phyloP scores from a whole-genome alignment of 345 rosid species.

The Citrus reticulata region DNA sequence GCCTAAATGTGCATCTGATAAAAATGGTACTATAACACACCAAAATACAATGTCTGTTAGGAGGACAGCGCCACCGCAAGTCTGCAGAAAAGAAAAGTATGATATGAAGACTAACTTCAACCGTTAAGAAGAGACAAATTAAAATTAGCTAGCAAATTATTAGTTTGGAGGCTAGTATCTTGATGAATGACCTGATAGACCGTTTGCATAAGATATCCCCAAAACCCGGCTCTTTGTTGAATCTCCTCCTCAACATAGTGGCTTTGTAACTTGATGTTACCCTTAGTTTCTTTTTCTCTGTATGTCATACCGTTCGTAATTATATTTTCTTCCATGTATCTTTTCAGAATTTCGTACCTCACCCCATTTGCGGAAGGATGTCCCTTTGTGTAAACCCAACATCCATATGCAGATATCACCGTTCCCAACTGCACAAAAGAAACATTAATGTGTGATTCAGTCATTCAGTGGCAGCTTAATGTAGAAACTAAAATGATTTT shows the following conservation, averaged over 20 bases:
- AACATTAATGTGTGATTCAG: not conserved
- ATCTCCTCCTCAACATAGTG: constrained; percentile 36
- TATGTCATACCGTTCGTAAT: not conserved
- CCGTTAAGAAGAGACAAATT: not conserved
- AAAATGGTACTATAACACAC: constrained; percentile 66
- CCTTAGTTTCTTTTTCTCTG: constrained; percentile 18
- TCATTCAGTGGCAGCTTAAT: not conserved
- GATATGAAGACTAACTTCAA: not conserved
- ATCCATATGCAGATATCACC: constrained; percentile 65
- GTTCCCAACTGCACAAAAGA: constrained; percentile 53
- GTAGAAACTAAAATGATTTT: not conserved
- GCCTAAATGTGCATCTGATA: constrained; percentile 54
- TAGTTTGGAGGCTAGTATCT: too few relatives aligned
- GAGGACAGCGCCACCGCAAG: constrained; percentile 80
- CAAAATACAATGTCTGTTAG: constrained; percentile 75
- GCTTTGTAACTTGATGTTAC: constrained; percentile 38
- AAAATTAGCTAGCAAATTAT: not conserved
- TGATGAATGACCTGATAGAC: constrained; percentile 58
- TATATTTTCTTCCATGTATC: constrained; percentile 25
- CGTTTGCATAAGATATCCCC: constrained; percentile 76
- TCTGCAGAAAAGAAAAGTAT: constrained; percentile 30
- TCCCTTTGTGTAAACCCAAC: constrained; percentile 43
- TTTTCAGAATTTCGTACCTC: constrained; percentile 14
- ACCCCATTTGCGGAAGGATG: constrained; percentile 21
- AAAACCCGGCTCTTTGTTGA: constrained; percentile 46